Base-by-base conservation (phyloP, 345 rosid genomes). In the Sonneratia alba region DNA sequence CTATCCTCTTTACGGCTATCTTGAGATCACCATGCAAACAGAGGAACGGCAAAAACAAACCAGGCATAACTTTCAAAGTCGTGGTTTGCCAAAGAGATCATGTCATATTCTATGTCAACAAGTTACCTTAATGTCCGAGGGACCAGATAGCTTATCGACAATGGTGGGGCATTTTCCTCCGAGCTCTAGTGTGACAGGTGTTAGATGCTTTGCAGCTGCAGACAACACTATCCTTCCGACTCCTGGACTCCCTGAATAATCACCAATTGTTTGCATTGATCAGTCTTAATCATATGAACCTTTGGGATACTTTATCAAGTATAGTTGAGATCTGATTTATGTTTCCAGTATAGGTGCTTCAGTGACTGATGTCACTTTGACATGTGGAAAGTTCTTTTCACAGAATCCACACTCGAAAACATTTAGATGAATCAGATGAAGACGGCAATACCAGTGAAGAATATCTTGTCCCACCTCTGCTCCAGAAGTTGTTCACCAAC, bases 391-490 rank as follows among this genome's bases (percentile, higher is more conserved):
- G 32, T 27, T 12, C 42, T 19, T 9, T 56, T 56, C 62, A 19
- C 7, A 27, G 62, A 19, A 56, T 56, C 32, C 18, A 21, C 1
- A 15, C 32, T 27, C 32, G 32, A 56, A 56, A 22, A 19, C 7
- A 27, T 21, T 51, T 69, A 18, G 7, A 69, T 8, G 57, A 47
- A 1, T 42, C n/a, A 8, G 53, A 63, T 27, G 57, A n/a, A 34
- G 36, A 36, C 49, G 34, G 19, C n/a, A 0, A 76, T 82, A 88
- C 98, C 98, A 0, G 97, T 91, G 85, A 88, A 88, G 85, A 94
- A 93, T 61, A 93, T 91, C 84, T 94, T 91, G 84, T 94, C 93
- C 96, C 96, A 91, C 71, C 87, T 85, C 42, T 86, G 87, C 69
- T 83, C 67, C 43, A 91, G 90, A 49, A 94, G 84, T 36, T 63